A percentile compares a stretch with the other conserved stretches of the same genome.
Conservation (phyloP, 2,329 filamentous ascomycete species). For the Periconia macrospinosa region DNA sequence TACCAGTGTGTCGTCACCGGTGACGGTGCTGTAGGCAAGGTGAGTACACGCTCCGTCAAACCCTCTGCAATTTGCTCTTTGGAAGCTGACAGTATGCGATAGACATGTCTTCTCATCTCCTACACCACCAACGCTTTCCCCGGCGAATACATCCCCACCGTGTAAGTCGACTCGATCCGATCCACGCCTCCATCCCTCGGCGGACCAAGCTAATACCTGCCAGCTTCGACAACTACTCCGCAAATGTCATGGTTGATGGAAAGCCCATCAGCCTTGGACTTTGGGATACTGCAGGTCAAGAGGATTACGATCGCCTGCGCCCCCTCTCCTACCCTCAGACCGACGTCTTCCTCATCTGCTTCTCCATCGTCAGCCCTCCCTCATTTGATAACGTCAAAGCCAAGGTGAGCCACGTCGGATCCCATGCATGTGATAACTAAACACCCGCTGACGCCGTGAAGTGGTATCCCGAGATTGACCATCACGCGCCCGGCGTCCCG, state of each 20-base stretch:
- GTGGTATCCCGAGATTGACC: constrained; percentile 98
- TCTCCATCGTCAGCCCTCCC: constrained; percentile 95
- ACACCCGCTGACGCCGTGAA: constrained; percentile 41
- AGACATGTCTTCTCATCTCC: constrained; percentile 99
- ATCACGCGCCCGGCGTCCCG: constrained; percentile 91
- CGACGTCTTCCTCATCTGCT: constrained; percentile 97
- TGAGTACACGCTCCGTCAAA: constrained; percentile 48
- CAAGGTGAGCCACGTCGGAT: constrained; percentile 65
- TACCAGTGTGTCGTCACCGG: constrained; percentile 93
- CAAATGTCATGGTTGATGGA: constrained; percentile 98
- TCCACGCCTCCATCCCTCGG: background rate
- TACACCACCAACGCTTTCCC: constrained; percentile 99
- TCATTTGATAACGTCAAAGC: constrained; percentile 99
- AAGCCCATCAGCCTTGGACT: constrained; percentile 95
- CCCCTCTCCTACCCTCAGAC: constrained; percentile 98
- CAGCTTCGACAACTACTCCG: constrained; percentile 98
- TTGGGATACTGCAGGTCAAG: constrained; percentile 98
- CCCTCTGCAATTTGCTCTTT: constrained; percentile 10
- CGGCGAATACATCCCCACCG: constrained; percentile 99
- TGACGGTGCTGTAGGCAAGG: constrained; percentile 99
- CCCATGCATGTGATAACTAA: constrained; percentile 19
- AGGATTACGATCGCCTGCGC: constrained; percentile 94
- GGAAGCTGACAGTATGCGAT: constrained; percentile 28
- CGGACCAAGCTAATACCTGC: constrained; percentile 22
- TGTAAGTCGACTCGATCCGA: constrained; percentile 59